phyloP scores from a whole-genome alignment of 441 rosid species.

The Theobroma grandiflorum region DNA sequence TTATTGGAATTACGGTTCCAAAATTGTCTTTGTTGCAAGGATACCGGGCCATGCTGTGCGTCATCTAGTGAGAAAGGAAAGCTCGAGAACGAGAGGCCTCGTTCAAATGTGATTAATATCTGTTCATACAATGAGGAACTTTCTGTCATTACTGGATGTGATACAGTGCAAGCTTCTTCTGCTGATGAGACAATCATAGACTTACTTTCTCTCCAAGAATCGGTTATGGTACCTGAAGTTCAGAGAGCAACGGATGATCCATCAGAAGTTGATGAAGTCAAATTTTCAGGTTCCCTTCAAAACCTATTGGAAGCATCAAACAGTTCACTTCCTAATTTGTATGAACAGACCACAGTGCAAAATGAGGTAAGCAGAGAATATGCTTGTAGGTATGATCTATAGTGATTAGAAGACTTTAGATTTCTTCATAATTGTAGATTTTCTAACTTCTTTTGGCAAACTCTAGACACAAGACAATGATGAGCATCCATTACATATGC shows the following conservation, averaged over 20 bases:
- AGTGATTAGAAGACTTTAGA: slow-evolving; percentile 19
- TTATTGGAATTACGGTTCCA: slow-evolving; percentile 64
- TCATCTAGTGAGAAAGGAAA: slow-evolving; percentile 33
- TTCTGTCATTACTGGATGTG: slow-evolving; percentile 23
- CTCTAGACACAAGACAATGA: slow-evolving; percentile 39
- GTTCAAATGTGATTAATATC: slow-evolving; percentile 23
- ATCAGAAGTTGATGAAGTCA: slow-evolving; percentile 26
- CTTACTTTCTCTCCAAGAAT: slow-evolving; percentile 21
- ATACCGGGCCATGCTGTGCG: slow-evolving; percentile 53
- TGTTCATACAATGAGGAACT: slow-evolving; percentile 11
- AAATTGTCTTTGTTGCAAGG: slow-evolving; percentile 55
- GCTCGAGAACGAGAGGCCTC: slow-evolving; percentile 21
- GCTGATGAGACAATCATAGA: slow-evolving; percentile 29
- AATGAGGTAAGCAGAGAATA: slow-evolving; percentile 3
- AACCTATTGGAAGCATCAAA: slow-evolving; percentile 29
- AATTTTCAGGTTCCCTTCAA: slow-evolving; percentile 34
- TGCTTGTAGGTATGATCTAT: neutral
- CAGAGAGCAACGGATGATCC: slow-evolving; percentile 11
- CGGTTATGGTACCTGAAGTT: slow-evolving; percentile 11
- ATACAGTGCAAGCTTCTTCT: slow-evolving; percentile 21
- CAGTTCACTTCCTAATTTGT: slow-evolving; percentile 6
- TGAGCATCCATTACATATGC: slow-evolving; percentile 8
- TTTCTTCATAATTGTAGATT: slow-evolving; percentile 28
- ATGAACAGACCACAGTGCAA: slow-evolving; percentile 1
- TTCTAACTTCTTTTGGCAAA: slow-evolving; percentile 34